Evolutionary conservation across 148 eudicot genomes (phyloP).

Genomic region (Nepenthes mirabilis): DNA sequence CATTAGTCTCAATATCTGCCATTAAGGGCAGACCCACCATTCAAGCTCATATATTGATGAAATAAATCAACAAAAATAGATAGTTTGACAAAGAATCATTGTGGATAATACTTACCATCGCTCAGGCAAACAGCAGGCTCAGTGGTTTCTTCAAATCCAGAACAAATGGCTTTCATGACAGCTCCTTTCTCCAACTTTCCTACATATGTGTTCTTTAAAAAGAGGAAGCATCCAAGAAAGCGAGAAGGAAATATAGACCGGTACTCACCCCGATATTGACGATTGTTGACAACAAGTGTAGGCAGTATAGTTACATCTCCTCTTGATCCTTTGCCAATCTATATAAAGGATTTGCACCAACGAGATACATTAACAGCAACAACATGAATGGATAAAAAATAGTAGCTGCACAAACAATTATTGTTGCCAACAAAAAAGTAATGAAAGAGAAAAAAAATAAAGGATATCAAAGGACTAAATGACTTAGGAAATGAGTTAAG

Average conservation of each 20-base stretch:
- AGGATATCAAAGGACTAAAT: background rate
- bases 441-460: background rate
- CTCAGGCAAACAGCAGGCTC: constrained; percentile 93
- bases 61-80: background rate
- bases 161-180: constrained; percentile 83
- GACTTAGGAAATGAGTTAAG: background rate
- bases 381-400: no score
- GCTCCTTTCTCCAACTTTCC: constrained; percentile 97
- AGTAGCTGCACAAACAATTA: no score
- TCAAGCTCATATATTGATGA: background rate
- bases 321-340: constrained; percentile 81
- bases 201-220: constrained; percentile 20
- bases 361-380: no score
- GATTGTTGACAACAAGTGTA: constrained; percentile 76
- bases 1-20: constrained; percentile 89
- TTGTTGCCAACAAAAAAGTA: background rate
- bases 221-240: background rate
- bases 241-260: background rate
- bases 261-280: constrained; percentile 79
- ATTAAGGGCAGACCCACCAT: background rate
- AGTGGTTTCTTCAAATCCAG: constrained; percentile 99
- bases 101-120: constrained; percentile 29
- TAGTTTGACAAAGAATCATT: background rate
- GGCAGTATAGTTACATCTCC: constrained; percentile 98
- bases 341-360: constrained; percentile 8